Evolutionary conservation across 306 rosid genomes (phyloP).

Genomic region (Lathyrus oleraceus): DNA sequence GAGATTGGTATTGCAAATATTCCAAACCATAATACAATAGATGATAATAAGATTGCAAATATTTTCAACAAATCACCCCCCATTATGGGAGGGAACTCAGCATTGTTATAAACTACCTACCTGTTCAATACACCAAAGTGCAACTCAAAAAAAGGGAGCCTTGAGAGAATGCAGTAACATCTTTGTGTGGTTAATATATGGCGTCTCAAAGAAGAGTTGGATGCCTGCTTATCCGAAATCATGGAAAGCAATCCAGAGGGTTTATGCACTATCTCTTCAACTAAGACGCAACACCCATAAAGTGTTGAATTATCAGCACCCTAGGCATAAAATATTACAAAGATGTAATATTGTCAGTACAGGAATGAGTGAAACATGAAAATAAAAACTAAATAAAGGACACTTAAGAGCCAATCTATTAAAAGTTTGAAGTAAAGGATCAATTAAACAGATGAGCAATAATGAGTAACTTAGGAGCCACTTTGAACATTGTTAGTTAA

Average conservation of each 20-base stretch:
- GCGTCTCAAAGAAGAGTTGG: slow-evolving; percentile 70
- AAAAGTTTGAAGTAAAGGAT: slow-evolving; percentile 6
- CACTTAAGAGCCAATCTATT: background rate
- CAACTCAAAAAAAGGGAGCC: slow-evolving; percentile 88
- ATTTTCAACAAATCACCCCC: slow-evolving; percentile 18
- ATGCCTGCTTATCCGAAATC: slow-evolving; percentile 57
- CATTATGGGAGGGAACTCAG: slow-evolving; percentile 18
- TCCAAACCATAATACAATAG: slow-evolving; percentile 12
- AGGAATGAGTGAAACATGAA: background rate
- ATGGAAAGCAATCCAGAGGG: slow-evolving; percentile 85
- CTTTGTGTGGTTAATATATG: slow-evolving; percentile 78
- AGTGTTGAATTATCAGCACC: slow-evolving; percentile 95
- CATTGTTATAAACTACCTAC: slow-evolving; percentile 43
- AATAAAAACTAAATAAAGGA: background rate
- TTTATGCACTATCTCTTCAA: slow-evolving; percentile 91
- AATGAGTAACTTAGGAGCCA: slow-evolving; percentile 9
- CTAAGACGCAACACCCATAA: slow-evolving; percentile 95
- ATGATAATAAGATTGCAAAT: slow-evolving; percentile 22
- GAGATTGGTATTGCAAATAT: slow-evolving; percentile 21
- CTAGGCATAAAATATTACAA: slow-evolving; percentile 40
- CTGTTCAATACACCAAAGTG: slow-evolving; percentile 93
- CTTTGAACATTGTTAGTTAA: slow-evolving; percentile 18
- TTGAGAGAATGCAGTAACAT: slow-evolving; percentile 95
- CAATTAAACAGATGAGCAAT: slow-evolving; percentile 12
- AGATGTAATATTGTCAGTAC: background rate